Conservation (phyloP, 805 yeast species). For the Tetrapisispora pingtungensis region DNA sequence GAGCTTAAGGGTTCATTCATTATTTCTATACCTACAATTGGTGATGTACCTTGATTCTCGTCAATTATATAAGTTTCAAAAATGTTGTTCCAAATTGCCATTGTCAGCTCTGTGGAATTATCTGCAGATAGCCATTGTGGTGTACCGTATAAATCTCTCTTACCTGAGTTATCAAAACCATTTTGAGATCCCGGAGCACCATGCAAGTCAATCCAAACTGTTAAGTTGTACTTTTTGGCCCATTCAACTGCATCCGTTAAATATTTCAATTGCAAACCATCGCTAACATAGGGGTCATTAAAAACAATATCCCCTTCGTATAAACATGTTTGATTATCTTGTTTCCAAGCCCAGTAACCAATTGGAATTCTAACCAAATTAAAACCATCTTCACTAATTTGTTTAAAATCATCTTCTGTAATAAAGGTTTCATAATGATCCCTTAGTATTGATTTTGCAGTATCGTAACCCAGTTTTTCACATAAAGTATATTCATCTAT, state of each 20-base stretch:
- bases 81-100: slow-evolving; percentile 40
- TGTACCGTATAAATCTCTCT: slow-evolving; percentile 36
- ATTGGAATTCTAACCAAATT: slow-evolving; percentile 69
- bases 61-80: slow-evolving; percentile 25
- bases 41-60: slow-evolving; percentile 31
- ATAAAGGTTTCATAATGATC: slow-evolving; percentile 51
- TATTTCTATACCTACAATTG: slow-evolving; percentile 59
- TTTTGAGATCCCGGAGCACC: slow-evolving; percentile 81
- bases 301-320: slow-evolving; percentile 17
- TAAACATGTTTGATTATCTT: slow-evolving; percentile 13
- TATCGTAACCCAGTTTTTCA: slow-evolving; percentile 37
- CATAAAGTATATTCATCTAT: slow-evolving; percentile 55
- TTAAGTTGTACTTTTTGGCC: slow-evolving; percentile 50
- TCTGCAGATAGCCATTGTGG: slow-evolving; percentile 35
- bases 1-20: slow-evolving; percentile 65
- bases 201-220: slow-evolving; percentile 69
- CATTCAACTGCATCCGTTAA: slow-evolving; percentile 57
- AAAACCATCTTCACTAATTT: slow-evolving; percentile 44
- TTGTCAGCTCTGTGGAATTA: slow-evolving; percentile 38
- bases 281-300: slow-evolving; percentile 55
- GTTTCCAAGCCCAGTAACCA: slow-evolving; percentile 72
- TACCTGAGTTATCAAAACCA: slow-evolving; percentile 77
- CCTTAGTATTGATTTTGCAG: slow-evolving; percentile 34
- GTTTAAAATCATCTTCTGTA: slow-evolving; percentile 46
- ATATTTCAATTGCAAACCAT: slow-evolving; percentile 46